These are phyloP conservation scores for Solanum gracilifrons DNA, from an alignment of 257 asterid species.

Conservation along the genomic window DNA sequence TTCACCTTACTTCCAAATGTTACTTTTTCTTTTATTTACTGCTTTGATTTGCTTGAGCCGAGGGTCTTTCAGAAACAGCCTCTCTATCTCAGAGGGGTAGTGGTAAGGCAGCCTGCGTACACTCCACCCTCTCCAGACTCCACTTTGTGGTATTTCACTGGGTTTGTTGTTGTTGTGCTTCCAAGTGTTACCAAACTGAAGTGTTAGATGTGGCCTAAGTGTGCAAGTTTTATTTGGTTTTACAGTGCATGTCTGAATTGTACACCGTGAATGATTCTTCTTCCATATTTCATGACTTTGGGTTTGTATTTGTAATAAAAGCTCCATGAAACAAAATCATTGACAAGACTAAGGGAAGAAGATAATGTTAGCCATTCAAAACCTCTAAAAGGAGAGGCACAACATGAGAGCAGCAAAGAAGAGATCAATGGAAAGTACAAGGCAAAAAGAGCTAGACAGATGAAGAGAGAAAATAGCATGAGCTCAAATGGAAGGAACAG, in stretches of 20 bases:
- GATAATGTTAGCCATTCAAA: slow-evolving; percentile 14
- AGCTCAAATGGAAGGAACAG: slow-evolving; percentile 12
- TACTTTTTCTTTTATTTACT: neutral
- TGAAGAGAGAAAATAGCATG: slow-evolving; percentile 7
- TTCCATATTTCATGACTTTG: slow-evolving; percentile 2
- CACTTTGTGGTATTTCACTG: neutral
- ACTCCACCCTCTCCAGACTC: neutral
- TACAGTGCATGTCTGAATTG: neutral
- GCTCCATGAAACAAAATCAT: slow-evolving; percentile 26
- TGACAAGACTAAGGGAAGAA: slow-evolving; percentile 21
- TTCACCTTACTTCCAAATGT: neutral
- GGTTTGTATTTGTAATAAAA: slow-evolving; percentile 3
- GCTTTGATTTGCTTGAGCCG: neutral
- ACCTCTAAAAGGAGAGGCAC: slow-evolving; percentile 7
- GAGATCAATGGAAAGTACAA: slow-evolving; percentile 16
- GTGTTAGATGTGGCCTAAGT: neutral
- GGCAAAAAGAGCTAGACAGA: slow-evolving; percentile 16
- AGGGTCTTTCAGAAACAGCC: neutral
- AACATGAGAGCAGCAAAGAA: slow-evolving; percentile 3
- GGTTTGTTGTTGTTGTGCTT: neutral
- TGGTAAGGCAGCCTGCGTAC: neutral
- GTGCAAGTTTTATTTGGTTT: neutral
- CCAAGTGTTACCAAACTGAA: neutral
- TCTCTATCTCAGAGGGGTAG: neutral
- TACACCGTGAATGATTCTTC: neutral